A percentile compares a stretch with the other conserved stretches of the same genome.
phyloP scores from a whole-genome alignment of 2,329 filamentous ascomycete species.

The Aureobasidium sp. region DNA sequence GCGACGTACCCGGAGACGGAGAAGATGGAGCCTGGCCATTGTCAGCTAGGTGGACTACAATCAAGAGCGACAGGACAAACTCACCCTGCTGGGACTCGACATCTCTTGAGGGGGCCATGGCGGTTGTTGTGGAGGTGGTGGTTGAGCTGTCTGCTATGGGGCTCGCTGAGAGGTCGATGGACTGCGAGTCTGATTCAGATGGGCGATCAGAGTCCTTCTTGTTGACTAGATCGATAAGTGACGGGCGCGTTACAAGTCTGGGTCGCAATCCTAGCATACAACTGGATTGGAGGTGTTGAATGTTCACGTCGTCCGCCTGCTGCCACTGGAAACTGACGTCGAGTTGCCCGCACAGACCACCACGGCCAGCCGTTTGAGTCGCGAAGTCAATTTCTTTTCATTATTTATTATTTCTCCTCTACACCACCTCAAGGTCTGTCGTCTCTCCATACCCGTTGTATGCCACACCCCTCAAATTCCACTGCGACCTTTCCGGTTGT shows the following conservation, averaged over 20 bases:
- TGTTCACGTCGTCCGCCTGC: background rate
- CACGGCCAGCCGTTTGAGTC: background rate
- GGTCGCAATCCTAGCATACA: constrained; percentile 47
- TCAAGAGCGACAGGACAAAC: background rate
- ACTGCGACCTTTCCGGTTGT: constrained; percentile 52
- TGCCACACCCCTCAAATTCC: constrained; percentile 52
- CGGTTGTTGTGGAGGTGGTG: background rate
- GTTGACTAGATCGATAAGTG: constrained; percentile 53
- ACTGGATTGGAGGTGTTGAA: background rate
- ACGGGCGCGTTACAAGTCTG: constrained; percentile 51
- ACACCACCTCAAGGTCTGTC: constrained; percentile 39
- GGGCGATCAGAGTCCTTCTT: constrained; percentile 43
- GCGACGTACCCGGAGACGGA: constrained; percentile 55
- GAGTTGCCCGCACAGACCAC: background rate
- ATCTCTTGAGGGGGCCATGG: constrained; percentile 8
- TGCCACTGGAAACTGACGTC: constrained; percentile 1
- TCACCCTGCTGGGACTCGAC: constrained; percentile 10
- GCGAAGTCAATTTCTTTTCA: background rate
- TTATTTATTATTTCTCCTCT: background rate
- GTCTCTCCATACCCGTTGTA: constrained; percentile 54
- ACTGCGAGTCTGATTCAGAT: constrained; percentile 20
- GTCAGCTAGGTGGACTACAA: background rate
- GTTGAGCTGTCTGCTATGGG: constrained; percentile 15
- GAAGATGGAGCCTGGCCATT: constrained; percentile 53
- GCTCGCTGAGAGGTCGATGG: constrained; percentile 21